Base-by-base conservation (phyloP, 495 filamentous ascomycete genomes). In the Podospora pseudoanserina region DNA sequence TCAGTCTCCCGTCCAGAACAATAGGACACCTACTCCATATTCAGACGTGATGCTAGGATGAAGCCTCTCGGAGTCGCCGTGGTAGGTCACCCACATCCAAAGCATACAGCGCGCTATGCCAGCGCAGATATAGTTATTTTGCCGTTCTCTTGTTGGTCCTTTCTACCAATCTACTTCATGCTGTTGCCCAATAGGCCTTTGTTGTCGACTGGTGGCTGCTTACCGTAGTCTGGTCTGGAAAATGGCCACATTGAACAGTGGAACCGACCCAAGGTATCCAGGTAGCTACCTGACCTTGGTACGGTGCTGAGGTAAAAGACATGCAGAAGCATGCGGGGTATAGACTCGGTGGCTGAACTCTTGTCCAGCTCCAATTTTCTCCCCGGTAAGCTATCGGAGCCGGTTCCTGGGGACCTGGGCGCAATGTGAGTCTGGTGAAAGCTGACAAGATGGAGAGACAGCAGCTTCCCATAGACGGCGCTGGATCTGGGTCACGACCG, bases 401-500 rank as follows among this genome's bases (percentile, higher is more conserved):
- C 61, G 61, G 49, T 32, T 16, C 3, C 32, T 39, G 13, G 16
- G 16, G 13, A 19, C 11, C 28, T n/a, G 27, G 27, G 39, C 39
- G 39, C 15, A 13, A 49, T 49, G 39, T 49, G 39, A 49, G 7
- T 49, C n/a, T 63, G 27, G n/a, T 63, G 28, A 19, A 18, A 61
- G 59, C 20, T 49, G 39, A 49, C 39, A 49, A 49, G 39, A 11
- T 49, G 39, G 32, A 23, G 61, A 63, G 61, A 63, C 61, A 63
- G 61, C 61, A 63, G 61, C 30, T 16, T 19, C 16, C 61, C 61
- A 63, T 49, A 13, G 39, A 20, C 61, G 61, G 30, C 34, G 34
- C 61, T 63, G 61, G 30, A 63, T 63, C 61, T 63, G 55, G 23
- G 55, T 20, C 39, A 28, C 30, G 61, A 20, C 57, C 57, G 39